Base-by-base conservation (phyloP, 2,329 filamentous ascomycete species). In the Ophiostoma novo-ulmi region DNA sequence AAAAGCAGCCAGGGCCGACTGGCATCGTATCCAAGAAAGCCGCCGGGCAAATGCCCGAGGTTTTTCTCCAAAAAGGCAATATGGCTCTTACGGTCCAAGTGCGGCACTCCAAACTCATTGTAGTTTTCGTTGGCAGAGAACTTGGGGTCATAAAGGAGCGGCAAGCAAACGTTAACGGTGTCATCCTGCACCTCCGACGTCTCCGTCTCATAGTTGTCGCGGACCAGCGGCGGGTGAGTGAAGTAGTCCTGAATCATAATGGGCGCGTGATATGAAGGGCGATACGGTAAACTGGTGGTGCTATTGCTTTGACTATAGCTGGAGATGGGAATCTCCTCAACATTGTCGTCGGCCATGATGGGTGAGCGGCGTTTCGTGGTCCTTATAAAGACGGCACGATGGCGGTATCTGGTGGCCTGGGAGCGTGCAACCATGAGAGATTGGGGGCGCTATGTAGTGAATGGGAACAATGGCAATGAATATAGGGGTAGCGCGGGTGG, bases 1-100 rank as follows among this genome's bases (percentile, higher is more conserved):
- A 97, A 98, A 74, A 97, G 85, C 76, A 97, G 87, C 95, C 95
- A 99, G 11, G 95, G 94, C 70, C 94, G 85, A 77, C 91, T 94
- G 41, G 95, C 90, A 82, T 99, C 95, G 75, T 93, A 87, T 67
- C 85, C 85, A 69, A 90, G 88, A 79, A 91, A 97, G 3, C 82
- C 82, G 8, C 85, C 81, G 0, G 94, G 92, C 72, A 96, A 87
- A 67, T 82, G 83, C 35, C 82, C 82, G 41, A 90, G 80, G 74
- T 82, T 83, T 74, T 82, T 84, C 74, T 85, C 83, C 68, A 94
- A 80, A 77, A 92, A 94, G 44, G 78, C 80, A 72, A 87, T 82
- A 79, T 90, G 88, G 61, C 82, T 82, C 72, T 81, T 81, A 61
- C 90, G 88, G 75, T 89, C 85, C n/a, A 99, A 85, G 71, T 84